A percentile compares a stretch with the other conserved stretches of the same genome.
Evolutionary conservation across 305 asterid species (phyloP).

Genomic region (Plantago lanceolata): DNA sequence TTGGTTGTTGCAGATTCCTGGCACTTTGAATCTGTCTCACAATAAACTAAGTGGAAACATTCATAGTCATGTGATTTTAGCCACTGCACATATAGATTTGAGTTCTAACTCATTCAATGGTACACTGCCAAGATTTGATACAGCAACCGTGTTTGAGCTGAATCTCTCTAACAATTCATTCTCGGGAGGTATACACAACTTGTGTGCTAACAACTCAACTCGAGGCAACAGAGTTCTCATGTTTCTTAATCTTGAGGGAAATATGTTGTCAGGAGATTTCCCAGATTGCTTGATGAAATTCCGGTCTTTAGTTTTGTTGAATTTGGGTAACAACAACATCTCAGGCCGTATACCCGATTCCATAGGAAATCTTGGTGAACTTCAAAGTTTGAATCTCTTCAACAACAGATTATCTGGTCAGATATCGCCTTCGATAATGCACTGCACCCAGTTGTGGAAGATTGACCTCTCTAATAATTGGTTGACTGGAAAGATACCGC

Average conservation of each 20-base stretch:
- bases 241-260: neutral
- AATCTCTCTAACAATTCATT: conserved; percentile 9
- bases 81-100: neutral
- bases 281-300: conserved; percentile 6
- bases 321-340: conserved; percentile 7
- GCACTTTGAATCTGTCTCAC: conserved; percentile 2
- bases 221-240: neutral
- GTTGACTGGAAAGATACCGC: neutral
- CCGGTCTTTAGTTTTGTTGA: neutral
- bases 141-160: neutral
- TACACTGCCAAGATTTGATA: neutral
- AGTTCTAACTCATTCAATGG: conserved; percentile 1
- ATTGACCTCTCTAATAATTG: neutral
- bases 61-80: neutral
- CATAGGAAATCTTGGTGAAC: neutral
- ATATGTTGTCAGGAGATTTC: neutral
- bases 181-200: neutral
- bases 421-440: neutral
- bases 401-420: neutral
- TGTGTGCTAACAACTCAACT: neutral
- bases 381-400: neutral
- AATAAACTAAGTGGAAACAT: neutral
- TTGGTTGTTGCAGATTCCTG: neutral
- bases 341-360: neutral
- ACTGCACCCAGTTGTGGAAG: conserved; percentile 8